Evolutionary conservation across 495 filamentous ascomycete genomes (phyloP), one percentile per base, ranked within the genome.

Genomic region (Extremus antarcticus): DNA sequence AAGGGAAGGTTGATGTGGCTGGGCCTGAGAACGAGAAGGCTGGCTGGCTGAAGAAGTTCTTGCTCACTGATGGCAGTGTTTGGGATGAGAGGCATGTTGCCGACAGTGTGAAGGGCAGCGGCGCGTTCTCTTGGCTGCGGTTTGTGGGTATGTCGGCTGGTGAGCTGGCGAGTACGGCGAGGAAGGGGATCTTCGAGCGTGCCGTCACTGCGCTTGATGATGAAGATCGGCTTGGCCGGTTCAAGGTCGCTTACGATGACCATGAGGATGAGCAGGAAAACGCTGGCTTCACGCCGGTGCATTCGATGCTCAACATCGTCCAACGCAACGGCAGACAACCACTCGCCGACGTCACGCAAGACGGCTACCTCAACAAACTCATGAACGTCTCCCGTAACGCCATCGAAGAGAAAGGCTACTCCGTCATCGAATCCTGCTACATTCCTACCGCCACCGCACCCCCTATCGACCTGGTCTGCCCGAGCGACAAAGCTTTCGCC

Each of bases 61-160:
- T 96, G 19, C 68, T 76, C 16, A 81, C 95, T 43, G 65, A 89
- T 61, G 79, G 95, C 78, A 97, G 91, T 63, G 83, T 99, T 50
- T 97, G 88, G 85, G 79, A 80, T 2, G 81, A 88, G 0, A 81
- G 90, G 47, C 81, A 95, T 59, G 80, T 95, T 43, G 74, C 74
- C n/a, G 70, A 79, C 47, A 78, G 72, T 54, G 64, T 73, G 4
- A 68, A 73, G 19, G 74, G 77, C 0, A 71, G 76, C 43, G 77
- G 77, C 9, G 78, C 82, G 17, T 99, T 97, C 70, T 88, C 90
- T 0, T 99, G 90, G 84, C 74, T 96, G 48, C 85, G 87, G 15
- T 94, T 97, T 61, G 80, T 83, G 16, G 87, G 95, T 64, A 74
- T 77, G 1, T 95, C 88, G 49, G 73, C 81, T 10, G 74, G 76